Evolutionary conservation across 2,329 filamentous ascomycete genomes (phyloP), one percentile per base, ranked within the genome.

Genomic region (Fusarium buxicola): DNA sequence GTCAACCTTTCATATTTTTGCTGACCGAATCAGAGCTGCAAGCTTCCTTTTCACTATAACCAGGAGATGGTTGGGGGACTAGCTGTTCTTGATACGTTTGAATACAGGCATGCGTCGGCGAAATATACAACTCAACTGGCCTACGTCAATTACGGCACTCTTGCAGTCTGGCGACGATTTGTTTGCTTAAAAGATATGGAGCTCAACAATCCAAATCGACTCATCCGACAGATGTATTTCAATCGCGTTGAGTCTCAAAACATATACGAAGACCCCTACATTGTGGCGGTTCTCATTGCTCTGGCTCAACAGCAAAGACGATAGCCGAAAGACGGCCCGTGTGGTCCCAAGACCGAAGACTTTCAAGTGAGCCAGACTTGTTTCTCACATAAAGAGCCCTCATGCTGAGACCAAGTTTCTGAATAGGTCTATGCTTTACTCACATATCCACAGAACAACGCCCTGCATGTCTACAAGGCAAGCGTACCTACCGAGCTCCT

Each of bases 301-400:
- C 15, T 51, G 11, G 48, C 48, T 16, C 48, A 51, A n/a, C 36
- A 44, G 36, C 38, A 51, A 28, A 43, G 38, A 25, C 11, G 11
- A 21, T 15, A 25, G 18, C 15, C 18, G 16, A 32, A 8, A 7
- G 8, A 13, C 31, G 3, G 12, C 46, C 12, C 5, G 8, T 15
- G 9, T 39, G 34, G 3, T 12, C 12, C 10, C 12, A 18, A 36
- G 12, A 31, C 16, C 8, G 15, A 15, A 49, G 34, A 31, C 32
- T 34, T 21, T 12, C 24, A 32, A 15, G 39, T 41, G 35, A 36
- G 46, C 18, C 13, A n/a, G 31, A n/a, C 6, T 4, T 7, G 7
- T 28, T 18, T 12, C 2, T 39, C 7, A 15, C 11, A 15, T 28
- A 43, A 27, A 25, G 18, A 27, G n/a, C 11, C 18, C n/a, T n/a